Evolutionary conservation across 192 early-diverging fungal genomes (phyloP), one percentile per base, ranked within the genome.

Genomic region (Mortierella hygrophila): DNA sequence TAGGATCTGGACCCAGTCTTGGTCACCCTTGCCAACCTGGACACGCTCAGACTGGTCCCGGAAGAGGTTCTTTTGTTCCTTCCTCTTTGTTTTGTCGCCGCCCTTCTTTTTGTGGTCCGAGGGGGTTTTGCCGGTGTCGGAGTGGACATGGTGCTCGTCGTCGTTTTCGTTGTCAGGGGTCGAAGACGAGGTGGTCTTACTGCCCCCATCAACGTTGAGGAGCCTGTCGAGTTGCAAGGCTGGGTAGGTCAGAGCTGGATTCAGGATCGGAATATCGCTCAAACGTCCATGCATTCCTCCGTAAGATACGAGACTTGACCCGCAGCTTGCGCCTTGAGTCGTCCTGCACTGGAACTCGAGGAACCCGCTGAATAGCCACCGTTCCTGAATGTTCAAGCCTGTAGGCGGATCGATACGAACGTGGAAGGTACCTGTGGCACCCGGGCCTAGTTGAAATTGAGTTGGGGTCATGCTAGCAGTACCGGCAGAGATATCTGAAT

Each of bases 201-300:
- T n/a, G 7, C n/a, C n/a, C 9, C 21, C 60, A 7, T 74, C 60
- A 1, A 2, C 68, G n/a, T 70, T 6, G 2, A 42, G 65, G n/a
- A 69, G 75, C 4, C 83, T 78, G 18, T 85, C 78, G 32, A 79
- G 42, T n/a, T 49, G n/a, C 49, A 84, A 11, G 21, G 73, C 77
- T 16, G 82, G 82, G 42, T 84, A 84, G 0, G 32, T 38, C 15
- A 79, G 32, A 26, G 60, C 73, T 3, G 82, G 77, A 23, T 84
- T 84, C 54, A 84, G 20, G 44, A 84, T 84, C 1, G 82, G 82
- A 42, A 84, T 65, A 0, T 54, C 82, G 13, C 73, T 63, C 3
- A 84, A 35, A 9, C 32, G 68, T 18, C 82, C 82, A 65, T 84
- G 82, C 82, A 84, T 84, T 1, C 82, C 82, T 6, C 82, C 82